Evolutionary conservation across 345 rosid genomes (phyloP), one percentile per base, ranked within the genome.

Genomic region (Salix viminalis): DNA sequence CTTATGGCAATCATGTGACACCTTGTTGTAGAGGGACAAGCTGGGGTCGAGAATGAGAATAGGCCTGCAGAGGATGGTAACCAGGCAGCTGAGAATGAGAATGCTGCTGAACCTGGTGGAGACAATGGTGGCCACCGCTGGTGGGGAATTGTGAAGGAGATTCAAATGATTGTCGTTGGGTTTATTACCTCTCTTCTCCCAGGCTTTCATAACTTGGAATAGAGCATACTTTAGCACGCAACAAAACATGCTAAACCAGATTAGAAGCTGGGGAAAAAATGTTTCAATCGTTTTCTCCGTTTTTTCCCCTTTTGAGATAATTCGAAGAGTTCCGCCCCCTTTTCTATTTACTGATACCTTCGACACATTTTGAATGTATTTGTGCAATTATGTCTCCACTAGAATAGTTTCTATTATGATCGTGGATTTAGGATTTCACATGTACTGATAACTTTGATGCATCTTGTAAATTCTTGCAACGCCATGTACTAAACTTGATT

Each of bases 121-220:
- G 92, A 77, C 24, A 76, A 91, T 65, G 89, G 80, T 44, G 94
- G 92, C 74, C 91, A 92, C 61, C 89, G 84, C 32, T 91, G 97
- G 99, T 96, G 99, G 99, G 96, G 93, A 74, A 90, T 96, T 66
- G 89, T 91, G 54, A 96, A 89, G 86, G 99, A 96, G 88, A 89
- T 96, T 83, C 97, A 96, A 82, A 92, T 96, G 97, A 91, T 96
- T 15, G 91, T 96, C 50, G 91, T 96, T 7, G 99, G 99, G 66
- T 96, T 94, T 85, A 92, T 96, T 66, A 92, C 98, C 37, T 96
- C 98, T 37, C 93, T 94, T 34, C 97, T 96, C 69, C 99, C 99
- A 3, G 99, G 98, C 65, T 94, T 96, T 79, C 97, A 94, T 84
- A 89, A 96, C 87, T 77, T 91, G 79, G 99, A 96, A 62, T 94